phyloP scores from a whole-genome alignment of 2,329 filamentous ascomycete genomes.

The Aspergillus sp. region DNA sequence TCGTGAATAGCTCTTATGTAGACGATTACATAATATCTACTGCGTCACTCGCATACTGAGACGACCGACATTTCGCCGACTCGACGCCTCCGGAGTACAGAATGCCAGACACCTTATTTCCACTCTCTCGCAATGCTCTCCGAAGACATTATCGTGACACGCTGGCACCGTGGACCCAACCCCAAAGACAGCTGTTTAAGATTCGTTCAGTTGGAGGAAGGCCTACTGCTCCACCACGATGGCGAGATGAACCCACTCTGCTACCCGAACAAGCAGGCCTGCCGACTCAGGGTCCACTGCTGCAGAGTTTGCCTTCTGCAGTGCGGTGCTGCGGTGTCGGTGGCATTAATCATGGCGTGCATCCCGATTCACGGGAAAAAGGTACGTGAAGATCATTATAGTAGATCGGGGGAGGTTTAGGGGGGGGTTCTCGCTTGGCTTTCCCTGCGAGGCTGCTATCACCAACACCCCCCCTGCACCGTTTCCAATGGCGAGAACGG shows the following conservation, averaged over 20 bases:
- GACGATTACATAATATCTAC: no score
- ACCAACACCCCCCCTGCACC: not conserved
- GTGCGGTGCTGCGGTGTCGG: not conserved
- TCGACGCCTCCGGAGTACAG: no score
- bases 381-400: not conserved
- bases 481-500: not conserved
- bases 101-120: no score
- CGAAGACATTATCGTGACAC: no score
- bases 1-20: no score
- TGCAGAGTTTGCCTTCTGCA: conserved; percentile 3
- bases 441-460: not conserved
- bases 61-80: no score
- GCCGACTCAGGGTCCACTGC: conserved; percentile 9
- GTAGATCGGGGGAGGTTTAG: not conserved
- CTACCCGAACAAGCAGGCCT: conserved; percentile 13
- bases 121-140: no score
- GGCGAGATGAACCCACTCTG: conserved; percentile 8
- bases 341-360: not conserved
- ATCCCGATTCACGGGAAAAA: not conserved
- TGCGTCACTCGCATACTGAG: no score
- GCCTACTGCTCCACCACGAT: conserved; percentile 4
- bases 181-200: no score
- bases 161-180: no score
- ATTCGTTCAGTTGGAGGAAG: no score
- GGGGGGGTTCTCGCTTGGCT: not conserved